Base-by-base conservation (phyloP, 2,329 filamentous ascomycete species). In the Colletotrichum trifolii region DNA sequence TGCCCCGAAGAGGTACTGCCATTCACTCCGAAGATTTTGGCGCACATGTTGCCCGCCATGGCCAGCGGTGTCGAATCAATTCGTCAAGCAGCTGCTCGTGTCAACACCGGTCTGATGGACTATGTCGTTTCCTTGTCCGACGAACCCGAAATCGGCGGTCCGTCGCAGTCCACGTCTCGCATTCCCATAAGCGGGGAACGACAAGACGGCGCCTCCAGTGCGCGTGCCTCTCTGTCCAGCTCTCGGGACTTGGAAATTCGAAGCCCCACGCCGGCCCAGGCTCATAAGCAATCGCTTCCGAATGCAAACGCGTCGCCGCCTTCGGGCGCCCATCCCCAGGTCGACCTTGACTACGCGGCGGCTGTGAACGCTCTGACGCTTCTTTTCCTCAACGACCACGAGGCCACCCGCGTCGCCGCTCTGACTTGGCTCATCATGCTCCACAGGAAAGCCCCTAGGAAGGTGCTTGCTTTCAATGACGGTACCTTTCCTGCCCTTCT, bases 371-470 rank as follows among this genome's bases (percentile, higher is more conserved):
- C 95, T 8, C 85, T 99, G 45, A 99, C 95, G 0, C 80, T 98
- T 8, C 88, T 98, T 57, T 98, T 99, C 73, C 82, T 99, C 56
- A 97, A 99, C 73, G 95, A 99, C 71, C 93, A 98, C 73, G 96
- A 99, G 80, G 94, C 93, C 35, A 99, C 96, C 2, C 89, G 96
- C 66, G 94, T 98, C 35, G 95, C 94, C 42, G 94, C 96, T 13
- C 82, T 99, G 66, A 95, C 92, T 6, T 99, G 96, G 96, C 85
- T 99, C 61, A 96, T 98, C 64, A 98, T 98, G 95, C 84, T 99
- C 45, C 96, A 99, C 76, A 89, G 93, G 68, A 98, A 97, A 81
- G 95, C 96, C 3, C 96, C 96, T 1, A 87, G 91, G 57, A 97
- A 97, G 75, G 92, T 97, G 12, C 85, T 98, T 43, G 94, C 95